phyloP scores from a whole-genome alignment of 139 green algal genomes.

The Raphidocelis subcapitata region DNA sequence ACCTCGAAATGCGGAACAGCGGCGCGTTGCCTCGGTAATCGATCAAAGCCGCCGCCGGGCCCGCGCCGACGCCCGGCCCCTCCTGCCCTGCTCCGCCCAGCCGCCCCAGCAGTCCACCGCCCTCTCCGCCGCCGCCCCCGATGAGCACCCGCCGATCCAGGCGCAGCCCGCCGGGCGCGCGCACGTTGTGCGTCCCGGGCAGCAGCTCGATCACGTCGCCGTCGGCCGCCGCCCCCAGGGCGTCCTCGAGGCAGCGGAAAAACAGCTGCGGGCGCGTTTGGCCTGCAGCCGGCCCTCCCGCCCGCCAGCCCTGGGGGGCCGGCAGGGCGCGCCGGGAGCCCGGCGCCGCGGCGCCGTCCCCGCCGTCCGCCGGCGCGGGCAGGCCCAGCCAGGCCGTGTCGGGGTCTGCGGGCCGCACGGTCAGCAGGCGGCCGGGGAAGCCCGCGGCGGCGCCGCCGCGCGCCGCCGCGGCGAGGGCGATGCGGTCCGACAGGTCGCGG shows the following conservation, averaged over 20 bases:
- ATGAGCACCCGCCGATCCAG: not conserved
- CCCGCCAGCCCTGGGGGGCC: too few relatives aligned
- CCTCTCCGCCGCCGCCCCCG: too few relatives aligned
- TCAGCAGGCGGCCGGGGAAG: too few relatives aligned
- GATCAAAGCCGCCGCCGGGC: not conserved
- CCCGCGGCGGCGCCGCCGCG: too few relatives aligned
- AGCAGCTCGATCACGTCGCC: constrained; percentile 20
- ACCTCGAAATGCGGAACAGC: not conserved
- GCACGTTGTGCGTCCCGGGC: constrained; percentile 18
- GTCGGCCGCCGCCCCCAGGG: constrained; percentile 12
- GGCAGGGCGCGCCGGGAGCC: too few relatives aligned
- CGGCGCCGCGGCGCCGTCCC: too few relatives aligned
- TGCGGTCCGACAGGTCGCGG: too few relatives aligned
- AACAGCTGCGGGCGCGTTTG: not conserved
- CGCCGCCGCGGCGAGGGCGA: too few relatives aligned
- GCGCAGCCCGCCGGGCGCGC: not conserved
- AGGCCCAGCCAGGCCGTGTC: constrained; percentile 13
- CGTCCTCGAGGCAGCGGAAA: constrained; percentile 12
- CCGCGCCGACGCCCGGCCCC: not conserved
- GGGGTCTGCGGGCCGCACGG: constrained; percentile 16
- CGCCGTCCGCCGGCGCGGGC: not conserved
- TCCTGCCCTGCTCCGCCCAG: not conserved
- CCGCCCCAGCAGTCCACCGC: not conserved
- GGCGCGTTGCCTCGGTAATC: not conserved
- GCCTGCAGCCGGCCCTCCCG: too few relatives aligned